These are phyloP conservation scores for Aureobasidium sp. DNA, from an alignment of 2,329 filamentous ascomycete genomes.

Conservation along the genomic window DNA sequence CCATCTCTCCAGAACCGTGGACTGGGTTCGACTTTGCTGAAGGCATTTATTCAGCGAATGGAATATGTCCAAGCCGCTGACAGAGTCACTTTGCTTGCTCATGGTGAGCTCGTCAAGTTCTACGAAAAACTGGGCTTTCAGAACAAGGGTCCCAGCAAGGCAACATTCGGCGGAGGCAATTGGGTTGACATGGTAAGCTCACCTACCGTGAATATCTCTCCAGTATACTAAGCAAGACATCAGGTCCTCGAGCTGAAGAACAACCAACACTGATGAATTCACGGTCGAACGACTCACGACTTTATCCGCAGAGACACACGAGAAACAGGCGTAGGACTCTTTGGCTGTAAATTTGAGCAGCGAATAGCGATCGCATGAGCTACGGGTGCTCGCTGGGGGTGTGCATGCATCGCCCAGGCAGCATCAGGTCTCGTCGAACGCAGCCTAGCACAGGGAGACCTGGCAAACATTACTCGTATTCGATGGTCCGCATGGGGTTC, in stretches of 20 bases:
- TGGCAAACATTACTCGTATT: background rate
- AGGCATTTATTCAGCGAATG: slow-evolving; percentile 69
- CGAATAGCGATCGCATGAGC: background rate
- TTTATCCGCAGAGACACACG: background rate
- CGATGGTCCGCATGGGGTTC: background rate
- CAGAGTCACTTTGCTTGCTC: slow-evolving; percentile 66
- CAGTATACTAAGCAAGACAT: background rate
- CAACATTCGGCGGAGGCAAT: slow-evolving; percentile 65
- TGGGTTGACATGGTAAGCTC: slow-evolving; percentile 70
- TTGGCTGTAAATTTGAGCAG: background rate
- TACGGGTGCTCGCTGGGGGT: no score
- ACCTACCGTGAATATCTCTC: no score
- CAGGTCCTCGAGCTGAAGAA: slow-evolving; percentile 5
- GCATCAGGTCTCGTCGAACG: background rate
- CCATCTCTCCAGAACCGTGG: slow-evolving; percentile 67
- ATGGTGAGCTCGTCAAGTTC: slow-evolving; percentile 63
- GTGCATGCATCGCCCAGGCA: no score
- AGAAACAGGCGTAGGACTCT: background rate
- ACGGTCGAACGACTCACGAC: background rate
- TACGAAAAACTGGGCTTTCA: slow-evolving; percentile 71
- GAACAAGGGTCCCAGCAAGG: slow-evolving; percentile 59
- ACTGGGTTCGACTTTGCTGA: slow-evolving; percentile 65
- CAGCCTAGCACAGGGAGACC: background rate
- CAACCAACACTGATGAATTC: background rate
- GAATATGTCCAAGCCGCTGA: slow-evolving; percentile 61